Evolutionary conservation across 1,284 basidiomycete genomes (phyloP), one percentile per base, ranked within the genome.

Genomic region (Ustilago tritici): DNA sequence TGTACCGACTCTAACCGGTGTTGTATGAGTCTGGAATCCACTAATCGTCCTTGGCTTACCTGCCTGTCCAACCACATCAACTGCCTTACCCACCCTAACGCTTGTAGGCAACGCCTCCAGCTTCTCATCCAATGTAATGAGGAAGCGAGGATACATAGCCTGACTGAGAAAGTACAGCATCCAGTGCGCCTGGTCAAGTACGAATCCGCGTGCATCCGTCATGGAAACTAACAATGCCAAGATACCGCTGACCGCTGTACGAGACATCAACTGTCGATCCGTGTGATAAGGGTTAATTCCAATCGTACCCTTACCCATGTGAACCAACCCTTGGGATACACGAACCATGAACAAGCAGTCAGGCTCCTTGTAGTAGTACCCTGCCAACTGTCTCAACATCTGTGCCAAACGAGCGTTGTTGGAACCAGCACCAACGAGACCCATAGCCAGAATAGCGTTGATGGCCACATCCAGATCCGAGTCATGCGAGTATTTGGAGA

Each of bases 401-500:
- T 99, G 97, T 17, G 93, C 95, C 38, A 99, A 89, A 53, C 95
- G 92, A 4, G 97, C 97, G 81, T 99, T 99, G 88, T 99, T 99
- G 35, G 95, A 95, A 41, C 97, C 97, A 0, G 96, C 96, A 38
- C 97, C 97, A 59, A 99, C 93, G 19, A 99, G 90, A 81, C 97
- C 97, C 96, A 99, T 99, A 3, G 96, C 95, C 79, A 99, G 92
- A 87, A 99, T 99, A 32, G 97, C 94, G 84, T 98, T 99, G 65
- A 95, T 90, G 0, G 96, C 97, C 15, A 99, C 97, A 65, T 92
- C 90, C 41, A 98, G 91, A 87, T 99, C 97, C 84, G 93, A 95
- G 89, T 99, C 97, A 89, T 99, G 97, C 78, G 95, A 97, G 89
- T 99, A 99, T 87, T 97, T 98, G n/a, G 95, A 98, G 8, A 99